Evolutionary conservation across 2,329 filamentous ascomycete species (phyloP).

Genomic region (Aspergillus bombycis): DNA sequence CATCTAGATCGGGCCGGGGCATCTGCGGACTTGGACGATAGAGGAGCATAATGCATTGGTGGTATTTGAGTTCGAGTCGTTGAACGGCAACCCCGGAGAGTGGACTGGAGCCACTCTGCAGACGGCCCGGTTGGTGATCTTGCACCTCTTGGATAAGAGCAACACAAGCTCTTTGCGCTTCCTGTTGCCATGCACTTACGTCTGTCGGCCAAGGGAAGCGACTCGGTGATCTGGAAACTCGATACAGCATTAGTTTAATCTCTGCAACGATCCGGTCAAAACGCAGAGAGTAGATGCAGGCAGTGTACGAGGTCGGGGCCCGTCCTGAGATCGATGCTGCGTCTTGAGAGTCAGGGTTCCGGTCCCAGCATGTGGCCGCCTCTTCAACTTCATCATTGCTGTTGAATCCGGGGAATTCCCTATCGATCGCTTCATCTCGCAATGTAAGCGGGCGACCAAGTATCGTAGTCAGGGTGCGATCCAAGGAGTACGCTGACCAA

Average conservation of each 20-base stretch:
- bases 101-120: not conserved
- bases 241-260: slow-evolving; percentile 13
- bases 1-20: not conserved
- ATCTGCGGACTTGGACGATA: slow-evolving; percentile 9
- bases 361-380: slow-evolving; percentile 3
- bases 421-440: slow-evolving; percentile 8
- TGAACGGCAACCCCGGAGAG: slow-evolving; percentile 6
- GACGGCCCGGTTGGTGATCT: not conserved
- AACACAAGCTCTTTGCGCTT: not conserved
- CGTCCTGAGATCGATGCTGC: not conserved
- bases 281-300: slow-evolving; percentile 7
- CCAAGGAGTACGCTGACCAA: slow-evolving; percentile 11
- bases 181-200: slow-evolving; percentile 4
- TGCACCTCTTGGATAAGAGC: not conserved
- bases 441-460: slow-evolving; percentile 9
- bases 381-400: slow-evolving; percentile 6
- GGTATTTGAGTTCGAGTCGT: slow-evolving; percentile 8
- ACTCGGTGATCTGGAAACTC: slow-evolving; percentile 7
- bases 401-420: slow-evolving; percentile 6
- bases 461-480: slow-evolving; percentile 10
- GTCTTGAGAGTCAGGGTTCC: not conserved
- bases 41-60: slow-evolving; percentile 8
- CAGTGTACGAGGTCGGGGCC: not conserved
- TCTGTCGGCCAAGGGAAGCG: slow-evolving; percentile 9
- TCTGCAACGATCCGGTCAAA: slow-evolving; percentile 9